Percentiles rank a stretch among this genome's conserved stretches.
phyloP scores from a whole-genome alignment of 2,329 filamentous ascomycete genomes.

The Colletotrichum eremochloae region DNA sequence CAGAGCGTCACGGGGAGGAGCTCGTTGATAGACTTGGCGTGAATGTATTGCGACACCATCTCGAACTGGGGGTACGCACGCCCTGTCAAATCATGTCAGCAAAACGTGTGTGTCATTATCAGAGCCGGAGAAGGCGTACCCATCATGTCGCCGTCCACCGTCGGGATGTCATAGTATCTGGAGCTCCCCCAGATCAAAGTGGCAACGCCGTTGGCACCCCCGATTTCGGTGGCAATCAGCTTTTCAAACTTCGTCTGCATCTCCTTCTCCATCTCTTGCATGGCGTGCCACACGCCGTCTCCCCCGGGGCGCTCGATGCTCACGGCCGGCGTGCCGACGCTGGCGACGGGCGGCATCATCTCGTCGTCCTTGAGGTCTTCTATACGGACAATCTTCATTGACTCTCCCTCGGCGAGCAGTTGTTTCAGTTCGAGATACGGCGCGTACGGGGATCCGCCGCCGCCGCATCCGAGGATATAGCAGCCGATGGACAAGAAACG shows the following conservation, averaged over 20 bases:
- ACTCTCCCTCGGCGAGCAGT: constrained; percentile 42
- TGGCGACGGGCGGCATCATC: constrained; percentile 44
- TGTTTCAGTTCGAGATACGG: constrained; percentile 44
- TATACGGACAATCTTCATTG: constrained; percentile 42
- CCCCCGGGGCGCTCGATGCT: constrained; percentile 43
- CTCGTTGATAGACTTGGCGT: constrained; percentile 47
- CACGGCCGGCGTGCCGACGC: constrained; percentile 45
- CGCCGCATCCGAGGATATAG: constrained; percentile 46
- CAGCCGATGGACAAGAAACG: constrained; percentile 46
- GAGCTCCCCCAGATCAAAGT: constrained; percentile 55
- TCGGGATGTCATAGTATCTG: constrained; percentile 51
- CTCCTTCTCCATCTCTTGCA: constrained; percentile 37
- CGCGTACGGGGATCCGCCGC: constrained; percentile 45
- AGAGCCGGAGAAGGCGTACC: constrained; percentile 41
- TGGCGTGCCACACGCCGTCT: constrained; percentile 40
- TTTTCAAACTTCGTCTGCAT: constrained; percentile 32
- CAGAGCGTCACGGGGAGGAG: constrained; percentile 46
- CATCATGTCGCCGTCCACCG: constrained; percentile 56
- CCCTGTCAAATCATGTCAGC: constrained; percentile 33
- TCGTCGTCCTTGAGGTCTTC: constrained; percentile 44
- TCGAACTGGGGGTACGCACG: constrained; percentile 48
- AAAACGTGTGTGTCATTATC: constrained; percentile 45
- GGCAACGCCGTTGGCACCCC: constrained; percentile 65
- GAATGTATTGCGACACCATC: constrained; percentile 49
- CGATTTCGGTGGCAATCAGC: constrained; percentile 55